Base-by-base conservation (phyloP, 495 filamentous ascomycete species). In the Neurospora sp. region DNA sequence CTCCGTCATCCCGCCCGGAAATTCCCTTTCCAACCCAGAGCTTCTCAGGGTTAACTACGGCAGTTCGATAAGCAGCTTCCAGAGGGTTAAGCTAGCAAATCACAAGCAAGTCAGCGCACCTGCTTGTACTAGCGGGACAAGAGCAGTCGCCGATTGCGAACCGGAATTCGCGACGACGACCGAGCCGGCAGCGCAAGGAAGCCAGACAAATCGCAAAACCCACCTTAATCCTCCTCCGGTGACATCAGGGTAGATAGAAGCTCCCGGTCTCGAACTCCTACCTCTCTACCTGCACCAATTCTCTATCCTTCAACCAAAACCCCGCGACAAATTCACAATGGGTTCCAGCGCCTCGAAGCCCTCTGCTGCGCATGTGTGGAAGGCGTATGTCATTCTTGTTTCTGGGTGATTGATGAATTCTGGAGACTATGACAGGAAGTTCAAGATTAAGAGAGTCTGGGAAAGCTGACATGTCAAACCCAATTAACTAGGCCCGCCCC, bases 401-500 rank as follows among this genome's bases (percentile, higher is more conserved):
- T 65, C 53, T 65, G 53, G 53, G 14, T 10, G 27, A 65, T 65
- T 35, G 53, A 65, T 31, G 53, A 16, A 31, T 53, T 53, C 9
- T 22, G 31, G 53, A 35, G 12, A 65, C 6, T 1, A 61, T 10
- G 14, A 41, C 12, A 4, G 4, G 10, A 27, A 59, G 4, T 6
- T 59, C 20, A 59, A 27, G 9, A 14, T 61, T 61, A 7, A 53
- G 5, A 39, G 20, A 48, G 40, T 22, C 16, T 9, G 59, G 40
- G 45, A 69, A 20, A 16, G 10, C 71, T 69, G 44, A 42, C 42
- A 41, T 35, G 42, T 31, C 74, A 70, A 75, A 61, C 74, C 45
- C 65, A 69, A 38, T 40, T 27, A 68, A 73, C 37, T 80, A 98
- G 95, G 78, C 87, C 92, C 80, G 88, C 91, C 37, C 93, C 95